Evolutionary conservation across 2,329 filamentous ascomycete species (phyloP), one percentile per base, ranked within the genome.

Genomic region (Pseudocercospora crystallina): DNA sequence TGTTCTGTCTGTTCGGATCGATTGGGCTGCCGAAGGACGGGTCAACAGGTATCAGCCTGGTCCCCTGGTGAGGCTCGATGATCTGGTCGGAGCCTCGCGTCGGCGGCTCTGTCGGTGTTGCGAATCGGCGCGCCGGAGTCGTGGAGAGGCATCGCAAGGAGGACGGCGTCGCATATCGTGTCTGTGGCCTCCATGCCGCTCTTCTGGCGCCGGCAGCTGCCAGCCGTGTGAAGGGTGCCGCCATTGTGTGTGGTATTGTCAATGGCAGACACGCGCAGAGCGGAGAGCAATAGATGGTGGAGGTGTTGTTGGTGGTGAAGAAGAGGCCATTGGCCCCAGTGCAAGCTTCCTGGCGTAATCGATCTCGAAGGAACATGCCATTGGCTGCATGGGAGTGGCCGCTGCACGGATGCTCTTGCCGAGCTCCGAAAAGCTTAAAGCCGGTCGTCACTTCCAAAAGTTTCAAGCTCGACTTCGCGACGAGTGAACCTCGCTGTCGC

Each of bases 151-250:
- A 76, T 61, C 87, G 80, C 62, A 71, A 75, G 52, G 54, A 52
- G 49, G 46, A 49, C 20, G 20, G 46, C 35, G 46, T 38, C 39
- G 46, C 63, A 64, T 56, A 60, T 69, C 67, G 65, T 58, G 69
- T 70, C 30, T 34, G 37, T 9, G 49, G 49, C 8, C 43, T 39
- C 33, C 43, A 41, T 33, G 49, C 52, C 10, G 49, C 50, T 42
- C 54, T 85, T 73, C 84, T 84, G 71, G 82, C 79, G 54, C 61
- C 61, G 73, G 79, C 81, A 79, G 83, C 80, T 72, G 85, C 85
- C 69, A 90, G 79, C 73, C 87, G 84, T 74, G 83, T 83, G 69
- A 90, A 76, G 65, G 83, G 79, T 60, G 79, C 80, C 72, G 86
- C 80, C 87, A 90, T 90, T 74, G 72, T 76, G 72, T 76, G 61